Evolutionary conservation across 768 basidiomycete species (phyloP).

Genomic region (Chiua virens): DNA sequence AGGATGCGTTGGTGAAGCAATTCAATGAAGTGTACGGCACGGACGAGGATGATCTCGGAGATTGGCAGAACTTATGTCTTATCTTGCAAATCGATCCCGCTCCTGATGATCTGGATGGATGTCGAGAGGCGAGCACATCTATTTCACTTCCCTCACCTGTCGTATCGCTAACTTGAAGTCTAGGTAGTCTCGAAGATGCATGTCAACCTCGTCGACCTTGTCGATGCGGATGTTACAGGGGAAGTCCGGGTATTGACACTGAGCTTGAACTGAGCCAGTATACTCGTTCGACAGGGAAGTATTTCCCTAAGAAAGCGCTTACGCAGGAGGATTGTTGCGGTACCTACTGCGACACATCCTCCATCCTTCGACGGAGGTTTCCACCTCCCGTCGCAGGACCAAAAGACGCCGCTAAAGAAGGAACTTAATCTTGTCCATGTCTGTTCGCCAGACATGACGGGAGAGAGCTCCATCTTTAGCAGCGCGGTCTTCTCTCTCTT

Average conservation of each 20-base stretch:
- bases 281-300: conserved; percentile 6
- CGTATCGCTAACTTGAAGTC: neutral
- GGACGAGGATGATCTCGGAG: neutral
- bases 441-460: neutral
- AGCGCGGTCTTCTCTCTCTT: neutral
- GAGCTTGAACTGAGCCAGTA: conserved; percentile 12
- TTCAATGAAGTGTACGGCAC: conserved; percentile 19
- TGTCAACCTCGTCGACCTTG: conserved; percentile 23
- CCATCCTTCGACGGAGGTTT: neutral
- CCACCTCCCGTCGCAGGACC: neutral
- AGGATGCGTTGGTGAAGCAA: conserved; percentile 9
- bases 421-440: conserved; percentile 7
- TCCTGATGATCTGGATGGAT: conserved; percentile 3
- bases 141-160: too few species aligned
- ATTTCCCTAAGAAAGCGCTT: conserved; percentile 13
- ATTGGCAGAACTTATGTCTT: conserved; percentile 13
- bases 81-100: conserved; percentile 3
- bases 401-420: conserved; percentile 9
- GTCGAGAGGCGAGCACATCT: conserved; percentile 10
- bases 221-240: conserved; percentile 8
- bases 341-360: conserved; percentile 17
- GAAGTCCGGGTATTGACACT: neutral
- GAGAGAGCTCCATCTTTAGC: conserved; percentile 2
- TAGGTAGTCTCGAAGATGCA: neutral
- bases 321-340: conserved; percentile 15